A percentile compares a stretch with the other conserved stretches of the same genome.
phyloP scores from a whole-genome alignment of 2,329 filamentous ascomycete genomes.

The Arthroderma sp. region DNA sequence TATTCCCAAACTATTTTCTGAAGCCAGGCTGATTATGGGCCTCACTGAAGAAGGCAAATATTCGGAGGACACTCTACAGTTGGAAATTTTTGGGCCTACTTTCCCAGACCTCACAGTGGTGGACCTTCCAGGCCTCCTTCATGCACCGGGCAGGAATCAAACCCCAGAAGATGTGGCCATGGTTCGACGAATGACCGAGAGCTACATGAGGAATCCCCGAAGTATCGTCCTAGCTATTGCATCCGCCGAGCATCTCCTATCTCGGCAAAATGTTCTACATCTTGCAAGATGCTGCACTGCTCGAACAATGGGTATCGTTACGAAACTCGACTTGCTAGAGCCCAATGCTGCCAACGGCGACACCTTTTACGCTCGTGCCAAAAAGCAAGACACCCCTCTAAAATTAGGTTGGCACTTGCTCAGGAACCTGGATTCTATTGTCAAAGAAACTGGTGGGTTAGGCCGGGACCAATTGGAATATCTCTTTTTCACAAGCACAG shows the following conservation, averaged over 20 bases:
- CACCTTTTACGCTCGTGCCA: constrained; percentile 23
- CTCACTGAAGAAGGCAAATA: constrained; percentile 13
- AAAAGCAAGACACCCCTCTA: constrained; percentile 30
- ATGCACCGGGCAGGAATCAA: constrained; percentile 41
- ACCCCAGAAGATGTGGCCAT: constrained; percentile 40
- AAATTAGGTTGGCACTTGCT: constrained; percentile 39
- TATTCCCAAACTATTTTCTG: constrained; percentile 15
- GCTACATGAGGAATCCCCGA: constrained; percentile 29
- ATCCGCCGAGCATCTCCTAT: constrained; percentile 30
- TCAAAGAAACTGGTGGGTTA: constrained; percentile 11
- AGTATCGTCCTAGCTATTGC: constrained; percentile 38
- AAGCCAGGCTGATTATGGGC: constrained; percentile 15
- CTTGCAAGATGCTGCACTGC: constrained; percentile 21
- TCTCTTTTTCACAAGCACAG: constrained; percentile 20
- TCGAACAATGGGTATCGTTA: constrained; percentile 35
- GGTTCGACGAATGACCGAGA: constrained; percentile 34
- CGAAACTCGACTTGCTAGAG: constrained; percentile 31
- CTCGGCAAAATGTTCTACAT: constrained; percentile 29
- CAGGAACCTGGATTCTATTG: constrained; percentile 31
- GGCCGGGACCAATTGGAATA: constrained; percentile 20
- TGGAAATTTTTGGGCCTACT: constrained; percentile 47
- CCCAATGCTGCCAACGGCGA: constrained; percentile 24
- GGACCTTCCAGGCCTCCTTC: constrained; percentile 47
- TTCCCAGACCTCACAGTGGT: constrained; percentile 49
- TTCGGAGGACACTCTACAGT: constrained; percentile 39